Evolutionary conservation across 2,329 filamentous ascomycete genomes (phyloP).

Genomic region (Penicillium sp.): DNA sequence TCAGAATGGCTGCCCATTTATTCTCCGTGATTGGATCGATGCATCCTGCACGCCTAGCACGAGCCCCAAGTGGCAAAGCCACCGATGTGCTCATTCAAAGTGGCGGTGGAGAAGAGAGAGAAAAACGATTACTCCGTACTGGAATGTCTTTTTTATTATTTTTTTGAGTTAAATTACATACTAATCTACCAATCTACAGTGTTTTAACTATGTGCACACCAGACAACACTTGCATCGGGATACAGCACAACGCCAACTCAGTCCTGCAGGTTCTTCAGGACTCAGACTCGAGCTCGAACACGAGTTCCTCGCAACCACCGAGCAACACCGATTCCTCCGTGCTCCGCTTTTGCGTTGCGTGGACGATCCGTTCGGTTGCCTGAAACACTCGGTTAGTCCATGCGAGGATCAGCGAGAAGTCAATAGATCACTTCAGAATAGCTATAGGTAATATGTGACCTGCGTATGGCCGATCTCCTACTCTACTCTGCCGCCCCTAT

Average conservation of each 20-base stretch:
- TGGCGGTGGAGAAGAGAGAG: slow-evolving; percentile 18
- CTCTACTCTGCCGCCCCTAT: too few relatives aligned
- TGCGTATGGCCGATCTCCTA: too few relatives aligned
- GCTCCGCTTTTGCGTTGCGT: neutral
- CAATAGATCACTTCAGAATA: neutral
- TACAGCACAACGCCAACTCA: neutral
- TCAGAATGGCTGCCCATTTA: too few relatives aligned
- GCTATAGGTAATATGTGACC: too few relatives aligned
- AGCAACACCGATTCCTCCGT: neutral
- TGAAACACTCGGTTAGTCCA: slow-evolving; percentile 22
- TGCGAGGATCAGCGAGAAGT: slow-evolving; percentile 21
- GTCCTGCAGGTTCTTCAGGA: slow-evolving; percentile 9
- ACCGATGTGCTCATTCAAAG: slow-evolving; percentile 11
- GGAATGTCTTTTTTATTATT: too few relatives aligned
- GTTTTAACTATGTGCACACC: too few relatives aligned
- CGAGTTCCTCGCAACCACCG: slow-evolving; percentile 13
- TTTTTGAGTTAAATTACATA: too few relatives aligned
- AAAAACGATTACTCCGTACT: too few relatives aligned
- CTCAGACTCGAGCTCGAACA: too few relatives aligned
- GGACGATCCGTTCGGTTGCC: slow-evolving; percentile 15
- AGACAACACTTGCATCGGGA: neutral
- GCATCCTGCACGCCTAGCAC: slow-evolving; percentile 13
- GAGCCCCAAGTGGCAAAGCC: slow-evolving; percentile 25
- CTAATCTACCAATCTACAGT: too few relatives aligned
- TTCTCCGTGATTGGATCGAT: slow-evolving; percentile 23